A percentile compares a stretch with the other conserved stretches of the same genome.
phyloP scores from a whole-genome alignment of 2,329 filamentous ascomycete species.

The Fusarium coicis region DNA sequence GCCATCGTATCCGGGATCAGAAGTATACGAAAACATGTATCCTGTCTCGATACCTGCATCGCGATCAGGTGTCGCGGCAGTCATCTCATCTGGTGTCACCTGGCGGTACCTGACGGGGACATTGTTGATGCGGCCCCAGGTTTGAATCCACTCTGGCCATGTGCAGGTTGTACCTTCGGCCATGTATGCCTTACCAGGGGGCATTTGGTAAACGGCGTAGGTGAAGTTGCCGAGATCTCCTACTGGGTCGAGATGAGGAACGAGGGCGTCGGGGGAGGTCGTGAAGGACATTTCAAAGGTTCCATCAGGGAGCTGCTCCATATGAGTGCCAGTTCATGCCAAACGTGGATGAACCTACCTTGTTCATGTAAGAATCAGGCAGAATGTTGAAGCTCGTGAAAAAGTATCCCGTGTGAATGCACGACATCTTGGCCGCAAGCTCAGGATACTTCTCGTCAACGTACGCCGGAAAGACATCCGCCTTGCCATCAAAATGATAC shows the following conservation, averaged over 20 bases:
- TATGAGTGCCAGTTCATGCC: neutral
- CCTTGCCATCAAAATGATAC: conserved; percentile 65
- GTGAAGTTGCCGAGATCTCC: conserved; percentile 59
- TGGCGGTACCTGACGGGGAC: conserved; percentile 52
- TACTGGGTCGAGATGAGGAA: conserved; percentile 60
- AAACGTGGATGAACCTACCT: conserved; percentile 47
- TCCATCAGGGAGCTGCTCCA: conserved; percentile 51
- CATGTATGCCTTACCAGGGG: conserved; percentile 60
- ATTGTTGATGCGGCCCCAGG: conserved; percentile 54
- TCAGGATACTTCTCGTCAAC: conserved; percentile 55
- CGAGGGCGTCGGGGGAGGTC: conserved; percentile 49
- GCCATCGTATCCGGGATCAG: conserved; percentile 61
- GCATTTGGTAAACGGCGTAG: conserved; percentile 61
- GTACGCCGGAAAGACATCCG: conserved; percentile 60
- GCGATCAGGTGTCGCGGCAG: conserved; percentile 49
- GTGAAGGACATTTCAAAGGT: conserved; percentile 60
- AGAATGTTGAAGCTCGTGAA: conserved; percentile 60
- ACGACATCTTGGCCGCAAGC: conserved; percentile 61
- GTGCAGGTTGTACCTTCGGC: conserved; percentile 58
- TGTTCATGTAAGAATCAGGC: conserved; percentile 58
- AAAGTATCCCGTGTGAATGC: conserved; percentile 62
- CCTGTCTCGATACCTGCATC: conserved; percentile 57
- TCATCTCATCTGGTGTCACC: conserved; percentile 54
- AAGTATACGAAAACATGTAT: conserved; percentile 60
- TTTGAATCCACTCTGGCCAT: conserved; percentile 58